phyloP scores from a whole-genome alignment of 768 basidiomycete genomes.

The Collybiopsis luxurians region DNA sequence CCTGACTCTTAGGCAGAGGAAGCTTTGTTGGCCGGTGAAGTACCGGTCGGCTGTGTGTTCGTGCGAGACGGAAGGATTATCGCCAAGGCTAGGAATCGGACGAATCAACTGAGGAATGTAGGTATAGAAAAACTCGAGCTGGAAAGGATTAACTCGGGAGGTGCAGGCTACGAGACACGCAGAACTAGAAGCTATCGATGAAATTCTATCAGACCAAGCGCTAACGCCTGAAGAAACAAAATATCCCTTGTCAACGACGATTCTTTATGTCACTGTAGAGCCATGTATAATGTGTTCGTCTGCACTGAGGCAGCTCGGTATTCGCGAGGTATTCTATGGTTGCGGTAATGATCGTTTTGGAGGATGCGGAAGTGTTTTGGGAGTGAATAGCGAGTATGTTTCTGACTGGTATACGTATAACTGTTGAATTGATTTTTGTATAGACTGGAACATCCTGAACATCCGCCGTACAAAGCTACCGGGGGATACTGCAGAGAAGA shows the following conservation, averaged over 20 bases:
- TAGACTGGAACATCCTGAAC: constrained; percentile 70
- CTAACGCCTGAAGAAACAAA: constrained; percentile 49
- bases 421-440: constrained; percentile 1
- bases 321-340: constrained; percentile 88
- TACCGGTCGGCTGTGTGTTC: constrained; percentile 96
- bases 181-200: constrained; percentile 94
- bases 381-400: constrained; percentile 74
- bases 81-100: constrained; percentile 87
- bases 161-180: constrained; percentile 99
- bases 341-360: constrained; percentile 96
- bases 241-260: constrained; percentile 75
- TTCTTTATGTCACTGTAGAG: constrained; percentile 96
- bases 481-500: constrained; percentile 81
- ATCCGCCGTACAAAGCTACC: constrained; percentile 69
- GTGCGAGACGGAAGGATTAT: constrained; percentile 76
- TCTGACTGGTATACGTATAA: background rate
- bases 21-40: constrained; percentile 81
- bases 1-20: constrained; percentile 65
- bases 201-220: constrained; percentile 62
- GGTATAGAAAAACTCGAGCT: constrained; percentile 14
- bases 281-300: constrained; percentile 99
- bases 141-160: too few species aligned
- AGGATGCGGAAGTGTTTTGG: constrained; percentile 92
- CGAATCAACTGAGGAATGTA: constrained; percentile 93
- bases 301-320: constrained; percentile 90